Evolutionary conservation across 352 stramenopile genomes (phyloP), one percentile per base, ranked within the genome.

Genomic region (Phytophthora ohioensis): DNA sequence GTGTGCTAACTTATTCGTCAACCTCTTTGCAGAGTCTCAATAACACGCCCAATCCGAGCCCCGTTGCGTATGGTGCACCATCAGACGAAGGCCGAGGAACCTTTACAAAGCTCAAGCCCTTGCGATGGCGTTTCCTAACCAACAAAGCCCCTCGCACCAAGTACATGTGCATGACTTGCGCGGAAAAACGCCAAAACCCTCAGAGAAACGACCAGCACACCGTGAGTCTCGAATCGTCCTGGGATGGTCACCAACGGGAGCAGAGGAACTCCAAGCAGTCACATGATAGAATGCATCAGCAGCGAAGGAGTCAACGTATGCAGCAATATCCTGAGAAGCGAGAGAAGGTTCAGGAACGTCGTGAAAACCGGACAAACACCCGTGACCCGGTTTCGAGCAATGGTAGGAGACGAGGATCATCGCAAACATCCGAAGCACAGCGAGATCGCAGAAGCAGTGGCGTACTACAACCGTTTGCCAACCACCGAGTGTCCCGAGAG

Each of bases 71-170:
- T 45, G 53, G 48, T 17, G 49, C 64, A 2, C 32, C 64, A 30
- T 46, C 51, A 11, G 47, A 60, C 4, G 49, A 64, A 49, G 52
- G 41, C 13, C 41, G 38, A 45, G 62, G 53, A 12, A 57, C 53
- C 4, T 63, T 64, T 43, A 53, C 61, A 2, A 73, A 69, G 21
- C 34, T 73, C n/a, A 79, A 73, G 41, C 72, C 72, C 8, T 34
- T 76, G 62, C 64, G 59, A 32, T 76, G 67, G 72, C 63, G 63
- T 31, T 74, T 79, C 41, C 47, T 74, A 11, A 69, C 63, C 4
- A 70, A 65, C 63, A 70, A 74, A 46, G 34, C 39, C 0, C 64
- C 68, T 51, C 52, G 67, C 31, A 67, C 56, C 3, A 73, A 73
- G 35, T 57, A 54, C 63, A 71, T 79, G 52, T 79, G 72, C 43